Evolutionary conservation across 176 grass and related monocot genomes (phyloP), one percentile per base, ranked within the genome.

Genomic region (Eragrostis nindensis): DNA sequence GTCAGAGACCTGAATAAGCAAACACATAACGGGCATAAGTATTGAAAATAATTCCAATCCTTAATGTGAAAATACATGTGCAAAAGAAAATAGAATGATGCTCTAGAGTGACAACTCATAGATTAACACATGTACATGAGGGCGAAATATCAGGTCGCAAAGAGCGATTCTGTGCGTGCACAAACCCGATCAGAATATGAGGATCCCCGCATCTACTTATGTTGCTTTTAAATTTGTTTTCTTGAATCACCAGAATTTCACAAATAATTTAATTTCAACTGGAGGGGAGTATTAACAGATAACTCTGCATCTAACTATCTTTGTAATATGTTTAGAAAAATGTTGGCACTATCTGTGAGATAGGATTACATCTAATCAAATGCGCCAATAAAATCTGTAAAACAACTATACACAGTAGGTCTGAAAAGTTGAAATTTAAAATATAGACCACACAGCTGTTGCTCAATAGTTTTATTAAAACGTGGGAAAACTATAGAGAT

Each of bases 1-100:
- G 71, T 99, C 96, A 49, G 90, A 93, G 50, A 99, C 96, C 96
- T 99, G 73, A 83, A 91, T 42, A 77, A 77, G 68, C n/a, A 77
- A 88, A 73, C 42, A 81, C 19, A 89, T 66, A 88, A 68, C 79
- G 40, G 83, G 71, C 16, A 81, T 76, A 59, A 83, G 42, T 65
- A 42, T 74, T 22, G 47, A 79, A 66, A 78, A 66, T 6, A 74
- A 59, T 7, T 79, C 22, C 10, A 81, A 68, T 74, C 66, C 40
- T 4, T 71, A 66, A 36, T 63, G n/a, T 59, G 24, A 69, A 11
- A 84, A 63, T 55, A 22, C 40, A 77, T 81, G 56, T 15, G 39
- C 7, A 61, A 61, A 83, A 8, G 74, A 14, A 66, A 57, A 62
- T 8, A 74, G 14, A 24, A 50, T 50, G 70, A 47, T 49, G 41